Percentiles rank a stretch among this genome's conserved stretches.
Evolutionary conservation across 2,329 filamentous ascomycete genomes (phyloP).

Genomic region (Sporothrix protearum): DNA sequence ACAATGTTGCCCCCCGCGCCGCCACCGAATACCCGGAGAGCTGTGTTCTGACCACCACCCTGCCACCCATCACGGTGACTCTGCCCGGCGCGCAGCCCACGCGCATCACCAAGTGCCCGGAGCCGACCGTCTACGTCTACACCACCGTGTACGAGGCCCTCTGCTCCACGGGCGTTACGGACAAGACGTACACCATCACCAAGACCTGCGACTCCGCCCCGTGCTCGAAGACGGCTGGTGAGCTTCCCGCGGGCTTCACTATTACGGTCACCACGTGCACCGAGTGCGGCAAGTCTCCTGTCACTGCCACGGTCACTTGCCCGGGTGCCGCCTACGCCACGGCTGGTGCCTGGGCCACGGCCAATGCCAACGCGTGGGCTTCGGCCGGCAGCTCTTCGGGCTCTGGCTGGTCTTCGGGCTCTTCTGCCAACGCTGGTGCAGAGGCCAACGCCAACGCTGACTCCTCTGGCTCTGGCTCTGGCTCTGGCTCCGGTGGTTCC

Average conservation of each 20-base stretch:
- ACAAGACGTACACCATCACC: conserved; percentile 29
- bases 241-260: conserved; percentile 27
- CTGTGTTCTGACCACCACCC: conserved; percentile 24
- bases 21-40: conserved; percentile 6
- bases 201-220: conserved; percentile 27
- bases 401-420: not conserved
- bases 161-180: conserved; percentile 22
- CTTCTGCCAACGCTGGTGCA: conserved; percentile 4
- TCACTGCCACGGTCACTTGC: conserved; percentile 26
- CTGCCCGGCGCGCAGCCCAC: not conserved
- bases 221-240: conserved; percentile 18
- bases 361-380: not conserved
- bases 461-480: not conserved
- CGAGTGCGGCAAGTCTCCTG: conserved; percentile 20
- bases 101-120: conserved; percentile 18
- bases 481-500: not conserved
- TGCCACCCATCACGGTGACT: conserved; percentile 25
- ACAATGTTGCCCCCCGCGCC: not conserved
- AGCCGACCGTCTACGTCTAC: conserved; percentile 24
- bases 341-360: not conserved
- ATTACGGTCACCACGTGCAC: conserved; percentile 26
- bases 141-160: conserved; percentile 23
- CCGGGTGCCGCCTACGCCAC: conserved; percentile 14
- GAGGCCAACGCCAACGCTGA: conserved; percentile 2
- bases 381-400: not conserved